Evolutionary conservation across 495 filamentous ascomycete species (phyloP), one percentile per base, ranked within the genome.

Genomic region (Podospora sp.): DNA sequence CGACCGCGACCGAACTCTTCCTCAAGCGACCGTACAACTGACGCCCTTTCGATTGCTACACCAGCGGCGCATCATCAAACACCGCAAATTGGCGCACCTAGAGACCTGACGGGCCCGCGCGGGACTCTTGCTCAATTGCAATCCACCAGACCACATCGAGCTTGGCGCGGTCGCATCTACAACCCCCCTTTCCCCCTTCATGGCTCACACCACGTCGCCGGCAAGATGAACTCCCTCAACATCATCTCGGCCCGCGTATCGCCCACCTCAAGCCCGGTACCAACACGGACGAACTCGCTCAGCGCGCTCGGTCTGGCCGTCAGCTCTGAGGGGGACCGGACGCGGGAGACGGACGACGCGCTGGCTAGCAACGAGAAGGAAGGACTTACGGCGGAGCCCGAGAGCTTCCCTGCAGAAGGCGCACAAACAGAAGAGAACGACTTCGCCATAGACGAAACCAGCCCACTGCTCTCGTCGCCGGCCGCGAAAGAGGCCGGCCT

Each of bases 211-310:
- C 26, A 72, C 62, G 68, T 70, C 69, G 69, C 65, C 68, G 65
- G 63, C 72, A 93, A 89, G 82, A 99, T 99, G 94, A 97, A 98
- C 90, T 96, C 94, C 74, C 82, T 98, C 83, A 97, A 96, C 80
- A 91, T 97, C 78, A 85, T 99, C 77, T 96, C 92, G 70, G 87
- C 91, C 76, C 89, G 91, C 82, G 92, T 95, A 65, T 86, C 85
- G 69, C 85, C 84, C 67, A 75, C 84, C 55, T 76, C 84, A 68
- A 87, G 83, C 72, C 82, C 83, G 16, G 75, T 77, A 49, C 87
- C 88, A 61, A 84, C 87, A 65, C 83, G 89, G 79, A 87, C 88
- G 62, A 90, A 87, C 71, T 91, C 89, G 16, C 82, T 90, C 66
- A 84, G 83, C 67, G 84, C 88, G 35, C 78, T 85, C 49, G 75